Evolutionary conservation across 2,329 filamentous ascomycete species (phyloP), one percentile per base, ranked within the genome.

Genomic region (Mariannaea sp.): DNA sequence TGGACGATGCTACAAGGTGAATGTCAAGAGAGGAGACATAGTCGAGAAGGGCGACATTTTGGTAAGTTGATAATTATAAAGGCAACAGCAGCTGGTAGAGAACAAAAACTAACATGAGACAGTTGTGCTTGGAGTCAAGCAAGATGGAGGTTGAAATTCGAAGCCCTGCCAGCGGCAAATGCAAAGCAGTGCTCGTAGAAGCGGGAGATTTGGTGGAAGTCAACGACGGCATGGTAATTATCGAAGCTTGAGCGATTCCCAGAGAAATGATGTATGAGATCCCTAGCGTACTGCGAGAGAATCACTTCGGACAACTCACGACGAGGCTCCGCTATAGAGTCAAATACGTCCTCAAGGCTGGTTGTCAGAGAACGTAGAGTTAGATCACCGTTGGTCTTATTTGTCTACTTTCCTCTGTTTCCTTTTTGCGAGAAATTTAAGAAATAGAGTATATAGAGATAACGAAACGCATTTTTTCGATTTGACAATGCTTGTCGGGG

Each of bases 101-200:
- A 41, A 19, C 4, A 12, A 2, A 12, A 17, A 16, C 50, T 58
- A 17, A 58, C 49, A 8, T 17, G 24, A n/a, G 9, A 14, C 29
- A 68, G 64, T 44, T 67, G 12, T 72, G 59, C 57, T 60, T 72
- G 17, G 70, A 72, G 53, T 71, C 70, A n/a, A 71, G 68, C 45
- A 73, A 73, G 62, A 73, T 73, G 71, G 70, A 72, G 44, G 56
- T 73, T n/a, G 65, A 70, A 36, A 69, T 73, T 43, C 59, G 55
- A n/a, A 71, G 69, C 32, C 66, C 64, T 1, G 43, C 60, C 0
- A 48, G 40, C 14, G 71, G 71, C 3, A 64, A 12, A 27, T 66
- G 70, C 33, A 57, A 53, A 17, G 56, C 50, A 26, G 58, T 70
- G n/a, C 44, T 66, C 27, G 64, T 68, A 1, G 52, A 46, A 19